Percentiles rank a stretch among this genome's conserved stretches.
Conservation (phyloP, 192 early-diverging fungal genomes). For the Backusella macrospora region DNA sequence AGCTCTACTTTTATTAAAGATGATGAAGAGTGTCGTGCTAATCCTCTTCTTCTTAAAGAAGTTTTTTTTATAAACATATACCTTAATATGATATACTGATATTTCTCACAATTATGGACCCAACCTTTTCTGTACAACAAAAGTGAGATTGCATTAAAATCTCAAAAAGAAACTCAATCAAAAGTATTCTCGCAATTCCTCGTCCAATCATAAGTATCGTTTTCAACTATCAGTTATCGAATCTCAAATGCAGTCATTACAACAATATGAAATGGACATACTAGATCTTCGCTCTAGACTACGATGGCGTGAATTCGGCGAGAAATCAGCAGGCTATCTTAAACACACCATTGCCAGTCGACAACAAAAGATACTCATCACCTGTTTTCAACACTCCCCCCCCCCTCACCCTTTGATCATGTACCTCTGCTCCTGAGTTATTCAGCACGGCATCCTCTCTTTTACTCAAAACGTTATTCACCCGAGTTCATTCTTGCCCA, state of each 20-base stretch:
- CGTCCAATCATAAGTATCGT: background rate
- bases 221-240: background rate
- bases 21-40: conserved; percentile 25
- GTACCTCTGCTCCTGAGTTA: no score
- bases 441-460: no score
- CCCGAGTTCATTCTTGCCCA: no score
- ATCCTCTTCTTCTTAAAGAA: background rate
- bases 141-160: no score
- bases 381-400: background rate
- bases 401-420: background rate
- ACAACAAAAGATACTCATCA: background rate
- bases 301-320: background rate
- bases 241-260: background rate
- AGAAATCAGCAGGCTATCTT: background rate
- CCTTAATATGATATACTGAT: no score
- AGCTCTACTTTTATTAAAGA: background rate
- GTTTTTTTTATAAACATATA: no score
- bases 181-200: background rate
- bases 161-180: no score
- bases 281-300: background rate
- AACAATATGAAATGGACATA: background rate
- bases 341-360: background rate
- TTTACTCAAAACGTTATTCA: no score
- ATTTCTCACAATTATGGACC: no score
- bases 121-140: no score